A percentile compares a stretch with the other conserved stretches of the same genome.
phyloP scores from a whole-genome alignment of 2,329 filamentous ascomycete species.

The Chrysoporthe austroafricana region DNA sequence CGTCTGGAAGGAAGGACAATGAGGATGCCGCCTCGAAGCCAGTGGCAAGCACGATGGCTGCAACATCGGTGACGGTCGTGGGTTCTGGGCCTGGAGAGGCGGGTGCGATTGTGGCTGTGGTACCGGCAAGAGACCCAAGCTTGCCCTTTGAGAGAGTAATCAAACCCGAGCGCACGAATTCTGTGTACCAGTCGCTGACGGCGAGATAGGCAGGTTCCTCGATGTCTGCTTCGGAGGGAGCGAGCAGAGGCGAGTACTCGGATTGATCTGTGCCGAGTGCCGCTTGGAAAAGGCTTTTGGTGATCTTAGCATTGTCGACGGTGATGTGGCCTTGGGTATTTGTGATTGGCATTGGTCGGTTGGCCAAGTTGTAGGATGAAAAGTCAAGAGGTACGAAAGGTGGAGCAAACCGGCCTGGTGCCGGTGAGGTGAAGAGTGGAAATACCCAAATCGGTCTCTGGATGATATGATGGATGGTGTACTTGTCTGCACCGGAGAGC shows the following conservation, averaged over 20 bases:
- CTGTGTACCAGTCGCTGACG: conserved; percentile 72
- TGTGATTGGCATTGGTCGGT: conserved; percentile 60
- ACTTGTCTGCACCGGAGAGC: conserved; percentile 50
- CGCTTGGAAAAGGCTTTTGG: conserved; percentile 55
- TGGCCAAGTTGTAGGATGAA: conserved; percentile 69
- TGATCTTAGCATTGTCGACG: conserved; percentile 56
- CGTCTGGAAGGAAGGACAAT: conserved; percentile 64
- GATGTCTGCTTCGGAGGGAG: conserved; percentile 44
- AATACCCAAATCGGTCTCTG: conserved; percentile 75
- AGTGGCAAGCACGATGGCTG: conserved; percentile 73
- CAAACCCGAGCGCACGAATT: conserved; percentile 70
- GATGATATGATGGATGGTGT: conserved; percentile 69
- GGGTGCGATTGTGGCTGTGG: conserved; percentile 41
- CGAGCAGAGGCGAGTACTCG: conserved; percentile 49
- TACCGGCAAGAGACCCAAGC: conserved; percentile 42
- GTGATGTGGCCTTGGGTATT: conserved; percentile 69
- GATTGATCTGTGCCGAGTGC: conserved; percentile 59
- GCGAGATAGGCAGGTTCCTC: conserved; percentile 66
- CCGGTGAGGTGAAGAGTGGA: conserved; percentile 59
- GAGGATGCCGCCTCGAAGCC: conserved; percentile 71
- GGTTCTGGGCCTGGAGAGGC: conserved; percentile 16
- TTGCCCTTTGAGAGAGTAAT: conserved; percentile 58
- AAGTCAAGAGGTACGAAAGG: conserved; percentile 76
- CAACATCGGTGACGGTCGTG: conserved; percentile 56
- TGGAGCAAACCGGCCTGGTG: conserved; percentile 57